A percentile compares a stretch with the other conserved stretches of the same genome.
Conservation (phyloP, 2,329 filamentous ascomycete genomes). For the Pezizomycotina sp. region DNA sequence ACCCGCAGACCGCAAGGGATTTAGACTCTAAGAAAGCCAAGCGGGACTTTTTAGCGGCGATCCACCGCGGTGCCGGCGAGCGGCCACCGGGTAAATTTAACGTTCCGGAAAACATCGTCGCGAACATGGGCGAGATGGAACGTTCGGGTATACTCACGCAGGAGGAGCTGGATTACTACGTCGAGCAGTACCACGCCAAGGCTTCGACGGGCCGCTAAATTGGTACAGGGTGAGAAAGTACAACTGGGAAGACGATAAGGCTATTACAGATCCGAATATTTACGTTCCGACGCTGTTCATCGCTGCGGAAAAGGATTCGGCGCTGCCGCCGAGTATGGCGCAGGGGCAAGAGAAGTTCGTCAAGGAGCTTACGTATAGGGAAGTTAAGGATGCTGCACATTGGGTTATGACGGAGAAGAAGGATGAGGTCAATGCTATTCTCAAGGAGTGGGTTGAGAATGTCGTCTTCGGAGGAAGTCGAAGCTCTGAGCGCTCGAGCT, state of each 20-base stretch:
- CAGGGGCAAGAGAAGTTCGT: slow-evolving; percentile 53
- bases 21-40: slow-evolving; percentile 46
- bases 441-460: slow-evolving; percentile 50
- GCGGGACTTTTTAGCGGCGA: slow-evolving; percentile 49
- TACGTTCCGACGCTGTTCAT: slow-evolving; percentile 57
- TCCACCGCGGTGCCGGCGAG: slow-evolving; percentile 49
- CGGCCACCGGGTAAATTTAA: slow-evolving; percentile 44
- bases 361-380: slow-evolving; percentile 44
- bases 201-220: slow-evolving; percentile 64
- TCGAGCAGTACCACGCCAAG: slow-evolving; percentile 51
- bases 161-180: slow-evolving; percentile 64
- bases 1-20: slow-evolving; percentile 45
- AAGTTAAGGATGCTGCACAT: slow-evolving; percentile 57
- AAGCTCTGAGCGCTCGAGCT: slow-evolving; percentile 22
- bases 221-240: slow-evolving; percentile 66
- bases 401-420: slow-evolving; percentile 69
- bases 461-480: slow-evolving; percentile 28
- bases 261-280: slow-evolving; percentile 32
- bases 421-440: slow-evolving; percentile 49
- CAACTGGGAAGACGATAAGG: slow-evolving; percentile 61
- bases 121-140: slow-evolving; percentile 42
- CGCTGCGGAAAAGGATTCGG: slow-evolving; percentile 50
- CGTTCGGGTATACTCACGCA: slow-evolving; percentile 41
- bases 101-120: slow-evolving; percentile 45
- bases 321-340: slow-evolving; percentile 56